Evolutionary conservation across 78 protist species (phyloP), one percentile per base, ranked within the genome.

Genomic region (Isochrysis galbana): DNA sequence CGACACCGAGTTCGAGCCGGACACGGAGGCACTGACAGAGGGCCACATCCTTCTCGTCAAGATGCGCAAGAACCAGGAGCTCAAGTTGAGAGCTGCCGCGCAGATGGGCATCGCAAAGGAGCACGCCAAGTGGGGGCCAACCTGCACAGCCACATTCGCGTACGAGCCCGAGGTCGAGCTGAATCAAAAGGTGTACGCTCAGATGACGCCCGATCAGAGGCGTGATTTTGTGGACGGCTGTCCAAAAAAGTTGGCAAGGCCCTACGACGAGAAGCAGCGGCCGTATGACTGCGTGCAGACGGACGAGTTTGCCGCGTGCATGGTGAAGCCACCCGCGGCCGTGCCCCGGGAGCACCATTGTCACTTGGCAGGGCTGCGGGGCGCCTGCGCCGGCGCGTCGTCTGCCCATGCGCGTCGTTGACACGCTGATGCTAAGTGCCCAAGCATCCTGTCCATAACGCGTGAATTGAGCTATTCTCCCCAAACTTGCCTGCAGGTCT

Each of bases 61-160:
- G 91, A 34, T 98, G 51, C 86, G 89, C 36, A 47, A 22, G 47
- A 93, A 94, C 2, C 99, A 98, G 89, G 96, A 93, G 70, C 47
- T 98, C 23, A 55, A 55, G 23, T 7, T 97, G 32, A 1, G 2
- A 42, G 91, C 94, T 7, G 0, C 21, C 29, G 96, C 96, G 78
- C 67, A 23, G 91, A 44, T 93, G 92, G 98, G 98, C 42, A 92
- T 97, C 5, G 98, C 98, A 55, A 98, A 97, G 92, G 97, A 94
- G 86, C 98, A 98, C 54, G 97, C 98, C 32, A 97, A 96, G 91
- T 98, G 97, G 96, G 1, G 39, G 41, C 80, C 80, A 1, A 4
- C 17, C 41, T 70, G 80, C 80, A 70, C 80, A 11, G 80, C 77
- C 80, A 5, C 19, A 21, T 70, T n/a, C 80, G 11, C 7, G 39